A percentile compares a stretch with the other conserved stretches of the same genome.
Conservation (phyloP, 164 flowering plant genomes). For the Chimonanthus salicifolius region DNA sequence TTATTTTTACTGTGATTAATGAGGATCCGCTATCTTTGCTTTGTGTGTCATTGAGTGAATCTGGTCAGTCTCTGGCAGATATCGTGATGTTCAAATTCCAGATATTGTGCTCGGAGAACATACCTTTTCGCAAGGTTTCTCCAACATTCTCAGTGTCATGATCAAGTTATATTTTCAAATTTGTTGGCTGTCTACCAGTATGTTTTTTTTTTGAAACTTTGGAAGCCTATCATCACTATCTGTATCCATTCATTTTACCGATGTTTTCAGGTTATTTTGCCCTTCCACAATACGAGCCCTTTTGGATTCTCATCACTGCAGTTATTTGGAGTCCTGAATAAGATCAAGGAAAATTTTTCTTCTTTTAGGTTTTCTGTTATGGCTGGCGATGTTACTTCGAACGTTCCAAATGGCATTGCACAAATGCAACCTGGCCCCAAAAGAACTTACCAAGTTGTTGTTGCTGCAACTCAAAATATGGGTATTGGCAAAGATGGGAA, state of each 20-base stretch:
- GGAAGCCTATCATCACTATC: neutral
- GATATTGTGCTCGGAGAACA: conserved; percentile 9
- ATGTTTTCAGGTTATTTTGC: conserved; percentile 22
- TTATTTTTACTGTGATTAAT: neutral
- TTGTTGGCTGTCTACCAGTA: neutral
- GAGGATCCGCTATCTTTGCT: neutral
- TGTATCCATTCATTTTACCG: neutral
- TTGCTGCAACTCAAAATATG: conserved; percentile 76
- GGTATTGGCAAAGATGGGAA: conserved; percentile 95
- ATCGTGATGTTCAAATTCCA: conserved; percentile 6
- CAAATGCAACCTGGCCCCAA: conserved; percentile 27
- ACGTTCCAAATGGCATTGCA: conserved; percentile 37
- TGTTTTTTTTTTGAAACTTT: neutral
- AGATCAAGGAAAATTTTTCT: neutral
- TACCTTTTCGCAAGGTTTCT: conserved; percentile 13
- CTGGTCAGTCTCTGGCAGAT: conserved; percentile 8
- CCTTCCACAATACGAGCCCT: conserved; percentile 16
- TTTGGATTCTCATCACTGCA: conserved; percentile 6
- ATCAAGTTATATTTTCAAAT: neutral
- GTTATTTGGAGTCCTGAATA: conserved; percentile 1
- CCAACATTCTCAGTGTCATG: conserved; percentile 3
- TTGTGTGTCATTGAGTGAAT: conserved; percentile 8
- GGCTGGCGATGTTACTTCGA: conserved; percentile 32
- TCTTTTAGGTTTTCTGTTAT: conserved; percentile 23
- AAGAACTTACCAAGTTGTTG: conserved; percentile 85